A percentile compares a stretch with the other conserved stretches of the same genome.
Conservation (phyloP, 108 stramenopile genomes). For the Epithemia pelagica region DNA sequence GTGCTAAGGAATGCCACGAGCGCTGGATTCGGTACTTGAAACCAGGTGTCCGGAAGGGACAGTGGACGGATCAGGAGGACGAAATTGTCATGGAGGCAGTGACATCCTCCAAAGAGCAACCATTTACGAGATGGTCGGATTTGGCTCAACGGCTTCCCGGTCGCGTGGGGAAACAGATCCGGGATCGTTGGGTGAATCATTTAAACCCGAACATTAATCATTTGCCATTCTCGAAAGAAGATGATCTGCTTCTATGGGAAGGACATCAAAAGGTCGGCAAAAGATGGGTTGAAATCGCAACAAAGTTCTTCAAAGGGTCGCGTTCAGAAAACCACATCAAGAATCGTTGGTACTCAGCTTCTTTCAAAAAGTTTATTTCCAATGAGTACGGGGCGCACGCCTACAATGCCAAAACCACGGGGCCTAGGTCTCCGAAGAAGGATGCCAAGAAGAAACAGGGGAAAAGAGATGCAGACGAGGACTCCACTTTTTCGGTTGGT, state of each 20-base stretch:
- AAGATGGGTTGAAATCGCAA: conserved; percentile 85
- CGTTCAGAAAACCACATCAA: conserved; percentile 87
- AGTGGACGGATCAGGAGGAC: conserved; percentile 78
- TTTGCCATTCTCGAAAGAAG: conserved; percentile 67
- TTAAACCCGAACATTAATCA: conserved; percentile 82
- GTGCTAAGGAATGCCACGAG: conserved; percentile 75
- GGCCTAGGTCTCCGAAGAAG: conserved; percentile 15
- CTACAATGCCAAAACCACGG: conserved; percentile 17
- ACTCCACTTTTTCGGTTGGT: not conserved
- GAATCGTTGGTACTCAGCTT: conserved; percentile 87
- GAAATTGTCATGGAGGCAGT: conserved; percentile 77
- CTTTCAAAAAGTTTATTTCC: conserved; percentile 76
- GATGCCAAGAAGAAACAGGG: not conserved
- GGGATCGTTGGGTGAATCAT: conserved; percentile 89
- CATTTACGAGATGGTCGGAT: conserved; percentile 84
- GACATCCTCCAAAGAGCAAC: conserved; percentile 60
- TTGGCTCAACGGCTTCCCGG: conserved; percentile 78
- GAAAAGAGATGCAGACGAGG: not conserved
- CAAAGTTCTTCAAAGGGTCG: conserved; percentile 64
- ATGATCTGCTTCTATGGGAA: conserved; percentile 74
- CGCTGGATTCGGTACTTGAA: conserved; percentile 80
- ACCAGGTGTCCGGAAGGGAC: conserved; percentile 76
- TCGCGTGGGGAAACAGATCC: conserved; percentile 82
- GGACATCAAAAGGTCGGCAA: conserved; percentile 75
- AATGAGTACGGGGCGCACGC: conserved; percentile 72